Conservation (phyloP, 2,329 filamentous ascomycete species). For the Botrytis paeoniae region DNA sequence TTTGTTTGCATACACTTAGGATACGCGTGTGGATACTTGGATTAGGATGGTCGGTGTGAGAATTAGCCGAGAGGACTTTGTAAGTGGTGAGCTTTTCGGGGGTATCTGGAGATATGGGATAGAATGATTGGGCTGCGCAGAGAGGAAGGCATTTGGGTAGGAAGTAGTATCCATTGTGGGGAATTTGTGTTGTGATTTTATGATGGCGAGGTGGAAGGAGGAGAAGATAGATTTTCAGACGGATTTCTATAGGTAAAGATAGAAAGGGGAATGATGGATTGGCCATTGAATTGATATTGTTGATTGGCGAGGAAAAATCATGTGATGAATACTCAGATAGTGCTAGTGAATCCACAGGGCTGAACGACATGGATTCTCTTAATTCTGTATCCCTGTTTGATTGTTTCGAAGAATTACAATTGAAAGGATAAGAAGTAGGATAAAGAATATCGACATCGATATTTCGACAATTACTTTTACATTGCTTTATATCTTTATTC, state of each 20-base stretch:
- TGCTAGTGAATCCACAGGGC: background rate
- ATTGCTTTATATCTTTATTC: slow-evolving; percentile 15
- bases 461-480: slow-evolving; percentile 30
- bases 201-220: slow-evolving; percentile 33
- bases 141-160: slow-evolving; percentile 23
- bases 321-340: background rate
- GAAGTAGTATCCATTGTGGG: slow-evolving; percentile 33
- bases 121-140: slow-evolving; percentile 26
- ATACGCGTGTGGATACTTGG: slow-evolving; percentile 26
- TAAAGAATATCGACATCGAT: slow-evolving; percentile 28
- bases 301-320: background rate
- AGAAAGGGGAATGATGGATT: slow-evolving; percentile 30
- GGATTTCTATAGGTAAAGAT: slow-evolving; percentile 33
- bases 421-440: slow-evolving; percentile 6
- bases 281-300: background rate
- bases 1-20: slow-evolving; percentile 25
- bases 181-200: slow-evolving; percentile 33
- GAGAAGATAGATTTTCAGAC: slow-evolving; percentile 32
- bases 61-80: slow-evolving; percentile 31
- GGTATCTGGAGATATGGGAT: slow-evolving; percentile 24
- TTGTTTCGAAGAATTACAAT: slow-evolving; percentile 7
- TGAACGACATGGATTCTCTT: slow-evolving; percentile 4
- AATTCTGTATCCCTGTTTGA: background rate
- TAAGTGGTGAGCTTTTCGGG: slow-evolving; percentile 29
- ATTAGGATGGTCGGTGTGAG: slow-evolving; percentile 20